Percentiles rank a stretch among this genome's conserved stretches.
Conservation (phyloP, 108 stramenopile species). For the Nitzschia sp. region DNA sequence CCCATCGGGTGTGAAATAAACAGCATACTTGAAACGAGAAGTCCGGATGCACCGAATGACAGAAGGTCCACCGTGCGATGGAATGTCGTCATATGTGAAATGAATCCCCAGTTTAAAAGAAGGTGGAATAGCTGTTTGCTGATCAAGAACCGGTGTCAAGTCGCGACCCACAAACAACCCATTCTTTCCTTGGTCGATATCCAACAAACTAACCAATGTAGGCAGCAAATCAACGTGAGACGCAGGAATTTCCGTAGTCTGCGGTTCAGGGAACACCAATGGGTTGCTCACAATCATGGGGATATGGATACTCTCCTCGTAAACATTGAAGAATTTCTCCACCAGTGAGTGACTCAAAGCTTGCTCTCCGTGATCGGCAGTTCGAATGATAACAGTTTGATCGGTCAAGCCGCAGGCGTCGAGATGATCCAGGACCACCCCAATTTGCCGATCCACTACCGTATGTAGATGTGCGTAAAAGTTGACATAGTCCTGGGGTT, state of each 20-base stretch:
- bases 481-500: constrained; percentile 48
- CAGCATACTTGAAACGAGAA: constrained; percentile 42
- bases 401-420: constrained; percentile 44
- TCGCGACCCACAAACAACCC: constrained; percentile 8
- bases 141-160: constrained; percentile 23
- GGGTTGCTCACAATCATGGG: constrained; percentile 57
- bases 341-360: constrained; percentile 51
- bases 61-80: constrained; percentile 41
- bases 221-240: constrained; percentile 34
- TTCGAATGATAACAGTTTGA: constrained; percentile 51
- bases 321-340: constrained; percentile 56
- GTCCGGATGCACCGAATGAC: constrained; percentile 51
- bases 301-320: constrained; percentile 57
- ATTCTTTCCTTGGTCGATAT: background rate
- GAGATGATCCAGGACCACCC: constrained; percentile 40
- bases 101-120: constrained; percentile 17
- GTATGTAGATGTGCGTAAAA: constrained; percentile 55
- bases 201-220: constrained; percentile 16
- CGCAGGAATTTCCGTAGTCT: constrained; percentile 16
- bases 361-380: constrained; percentile 63
- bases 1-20: constrained; percentile 48
- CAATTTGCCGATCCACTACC: constrained; percentile 49
- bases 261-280: constrained; percentile 36
- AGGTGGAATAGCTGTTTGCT: constrained; percentile 3
- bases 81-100: constrained; percentile 55